Base-by-base conservation (phyloP, 225 moss, liverwort and hornwort genomes). In the Lunularia cruciata region DNA sequence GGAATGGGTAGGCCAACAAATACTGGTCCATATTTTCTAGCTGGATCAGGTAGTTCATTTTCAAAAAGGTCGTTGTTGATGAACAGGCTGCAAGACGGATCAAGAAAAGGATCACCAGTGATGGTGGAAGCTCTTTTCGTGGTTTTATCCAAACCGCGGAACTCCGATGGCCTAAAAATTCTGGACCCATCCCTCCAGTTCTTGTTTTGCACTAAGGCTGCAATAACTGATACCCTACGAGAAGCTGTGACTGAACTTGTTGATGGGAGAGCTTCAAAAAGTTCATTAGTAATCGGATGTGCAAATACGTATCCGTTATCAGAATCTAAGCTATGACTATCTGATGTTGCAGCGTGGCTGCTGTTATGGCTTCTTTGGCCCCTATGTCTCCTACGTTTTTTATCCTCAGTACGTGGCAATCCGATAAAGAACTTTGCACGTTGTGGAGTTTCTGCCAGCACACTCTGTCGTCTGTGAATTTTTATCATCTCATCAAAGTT, bases 41-140 rank as follows among this genome's bases (percentile, higher is more conserved):
- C 11, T 0, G 25, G 9, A 35, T 27, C 43, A 3, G 6, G 3
- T 1, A 18, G 20, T 28, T 65, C 57, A 27, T 7, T 38, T 25
- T 77, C 71, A 59, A 72, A 77, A 0, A 77, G 37, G 0, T 72
- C 64, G 36, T 72, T 77, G 33, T 64, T 47, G 46, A 71, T 46
- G 39, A 65, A 72, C 5, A 76, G 43, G 43, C 32, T 63, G 5
- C 51, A 62, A 10, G 69, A 69, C 25, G 62, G 75, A 70, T 76
- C 69, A 16, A 76, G 34, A 27, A 70, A 25, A 46, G 69, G 69
- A 18, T 76, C 75, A 45, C 43, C 22, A 18, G 69, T 26, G 31
- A 37, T 23, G 55, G n/a, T 16, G 11, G 57, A 51, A 1, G 19
- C 51, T 19, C 52, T 62, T n/a, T n/a, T n/a, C n/a, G n/a, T n/a